Percentiles rank a stretch among this genome's conserved stretches.
phyloP scores from a whole-genome alignment of 257 asterid genomes.

The Fraxinus quadrangulata region DNA sequence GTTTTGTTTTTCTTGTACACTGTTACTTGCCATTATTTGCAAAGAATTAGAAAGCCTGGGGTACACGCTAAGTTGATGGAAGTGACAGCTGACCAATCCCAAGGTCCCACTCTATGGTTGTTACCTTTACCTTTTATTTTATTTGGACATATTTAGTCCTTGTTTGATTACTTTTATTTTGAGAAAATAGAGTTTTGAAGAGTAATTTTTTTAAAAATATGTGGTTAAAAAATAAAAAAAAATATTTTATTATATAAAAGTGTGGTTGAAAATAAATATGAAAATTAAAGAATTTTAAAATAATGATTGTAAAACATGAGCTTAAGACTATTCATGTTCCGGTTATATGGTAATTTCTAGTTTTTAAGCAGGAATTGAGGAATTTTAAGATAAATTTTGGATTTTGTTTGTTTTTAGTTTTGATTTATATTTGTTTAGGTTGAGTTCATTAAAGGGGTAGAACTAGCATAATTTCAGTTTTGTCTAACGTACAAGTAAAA shows the following conservation, averaged over 20 bases:
- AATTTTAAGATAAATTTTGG: no score
- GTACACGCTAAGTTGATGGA: slow-evolving; percentile 25
- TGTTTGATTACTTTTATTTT: no score
- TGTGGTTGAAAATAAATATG: no score
- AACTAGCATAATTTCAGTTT: background rate
- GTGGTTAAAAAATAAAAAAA: no score
- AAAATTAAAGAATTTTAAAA: no score
- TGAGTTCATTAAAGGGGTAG: background rate
- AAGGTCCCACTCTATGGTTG: slow-evolving; percentile 24
- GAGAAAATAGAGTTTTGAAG: no score
- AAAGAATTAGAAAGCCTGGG: slow-evolving; percentile 1
- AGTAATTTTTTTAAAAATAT: no score
- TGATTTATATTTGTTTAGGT: background rate
- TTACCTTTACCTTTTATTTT: slow-evolving; percentile 9
- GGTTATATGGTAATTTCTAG: no score
- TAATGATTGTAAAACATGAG: no score
- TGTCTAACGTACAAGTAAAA: background rate
- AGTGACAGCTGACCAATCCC: slow-evolving; percentile 26
- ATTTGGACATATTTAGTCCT: background rate
- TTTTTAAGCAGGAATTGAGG: no score
- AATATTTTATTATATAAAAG: no score
- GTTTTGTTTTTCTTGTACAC: background rate
- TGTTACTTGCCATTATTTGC: slow-evolving; percentile 1
- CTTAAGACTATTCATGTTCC: no score
- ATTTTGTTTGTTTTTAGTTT: background rate